These are phyloP conservation scores for Fusarium transvaalense DNA, from an alignment of 2,329 filamentous ascomycete species.

Conservation along the genomic window DNA sequence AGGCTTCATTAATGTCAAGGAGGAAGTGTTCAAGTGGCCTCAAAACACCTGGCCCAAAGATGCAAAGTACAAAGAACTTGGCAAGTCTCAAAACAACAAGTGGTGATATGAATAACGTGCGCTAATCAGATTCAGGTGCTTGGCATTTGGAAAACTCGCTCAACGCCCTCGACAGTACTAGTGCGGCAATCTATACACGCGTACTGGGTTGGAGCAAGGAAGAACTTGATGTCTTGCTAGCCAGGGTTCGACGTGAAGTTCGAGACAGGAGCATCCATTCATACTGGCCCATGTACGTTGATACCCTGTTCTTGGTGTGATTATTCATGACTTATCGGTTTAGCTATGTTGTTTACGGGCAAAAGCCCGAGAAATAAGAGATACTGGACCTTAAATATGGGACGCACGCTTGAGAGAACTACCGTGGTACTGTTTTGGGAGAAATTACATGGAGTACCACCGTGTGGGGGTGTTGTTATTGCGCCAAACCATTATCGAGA, in stretches of 20 bases:
- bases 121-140: conserved; percentile 44
- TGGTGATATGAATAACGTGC: fast-evolving
- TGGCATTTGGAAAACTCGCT: conserved; percentile 41
- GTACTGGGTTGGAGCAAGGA: conserved; percentile 46
- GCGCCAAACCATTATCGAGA: no score
- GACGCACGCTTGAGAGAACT: no score
- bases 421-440: no score
- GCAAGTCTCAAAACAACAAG: background rate
- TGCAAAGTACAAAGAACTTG: conserved; percentile 61
- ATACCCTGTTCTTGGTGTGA: fast-evolving
- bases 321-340: background rate
- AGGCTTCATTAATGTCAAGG: conserved; percentile 64
- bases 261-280: conserved; percentile 44
- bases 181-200: conserved; percentile 48
- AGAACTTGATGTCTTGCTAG: conserved; percentile 46
- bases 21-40: conserved; percentile 61
- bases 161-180: conserved; percentile 46
- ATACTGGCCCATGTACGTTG: conserved; percentile 48
- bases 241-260: conserved; percentile 45
- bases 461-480: no score
- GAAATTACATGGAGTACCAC: no score
- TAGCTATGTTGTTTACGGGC: conserved; percentile 33
- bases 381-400: background rate
- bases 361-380: conserved; percentile 12
- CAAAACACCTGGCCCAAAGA: conserved; percentile 64